Conservation (phyloP, 2,329 filamentous ascomycete species). For the Arthroderma sp. region DNA sequence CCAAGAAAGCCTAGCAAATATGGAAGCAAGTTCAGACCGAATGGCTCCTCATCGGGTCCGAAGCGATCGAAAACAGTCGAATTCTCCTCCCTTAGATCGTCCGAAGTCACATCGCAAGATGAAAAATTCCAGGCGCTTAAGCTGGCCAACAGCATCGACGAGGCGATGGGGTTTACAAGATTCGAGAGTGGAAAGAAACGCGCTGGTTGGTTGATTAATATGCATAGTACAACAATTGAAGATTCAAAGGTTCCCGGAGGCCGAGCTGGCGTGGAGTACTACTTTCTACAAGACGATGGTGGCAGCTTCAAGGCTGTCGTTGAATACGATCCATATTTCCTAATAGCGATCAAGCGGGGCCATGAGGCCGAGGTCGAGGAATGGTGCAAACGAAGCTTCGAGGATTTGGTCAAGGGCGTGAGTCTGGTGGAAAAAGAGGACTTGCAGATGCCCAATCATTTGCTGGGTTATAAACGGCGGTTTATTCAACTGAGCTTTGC, state of each 20-base stretch:
- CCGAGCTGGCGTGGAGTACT: constrained; percentile 84
- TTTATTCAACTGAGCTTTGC: constrained; percentile 78
- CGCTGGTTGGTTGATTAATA: constrained; percentile 88
- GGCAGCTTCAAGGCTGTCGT: constrained; percentile 90
- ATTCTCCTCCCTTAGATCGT: constrained; percentile 56
- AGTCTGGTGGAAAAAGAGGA: constrained; percentile 82
- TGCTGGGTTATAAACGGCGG: constrained; percentile 77
- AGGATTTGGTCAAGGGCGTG: constrained; percentile 68
- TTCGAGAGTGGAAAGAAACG: constrained; percentile 80
- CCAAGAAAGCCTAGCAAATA: constrained; percentile 47
- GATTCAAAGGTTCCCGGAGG: constrained; percentile 75
- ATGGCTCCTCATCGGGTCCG: constrained; percentile 31
- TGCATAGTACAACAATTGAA: constrained; percentile 76
- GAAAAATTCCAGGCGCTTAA: constrained; percentile 80
- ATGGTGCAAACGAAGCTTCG: constrained; percentile 69
- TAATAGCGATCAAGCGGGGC: constrained; percentile 78
- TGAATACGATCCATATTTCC: constrained; percentile 92
- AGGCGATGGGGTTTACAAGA: constrained; percentile 82
- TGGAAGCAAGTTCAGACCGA: constrained; percentile 43
- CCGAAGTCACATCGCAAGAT: constrained; percentile 79
- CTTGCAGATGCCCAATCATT: constrained; percentile 84
- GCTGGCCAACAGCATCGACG: constrained; percentile 80
- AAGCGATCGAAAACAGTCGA: constrained; percentile 64
- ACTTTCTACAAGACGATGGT: constrained; percentile 84
- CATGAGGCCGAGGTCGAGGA: constrained; percentile 91